Percentiles rank a stretch among this genome's conserved stretches.
Evolutionary conservation across 257 asterid species (phyloP).

Genomic region (Oldenlandia corymbosa): DNA sequence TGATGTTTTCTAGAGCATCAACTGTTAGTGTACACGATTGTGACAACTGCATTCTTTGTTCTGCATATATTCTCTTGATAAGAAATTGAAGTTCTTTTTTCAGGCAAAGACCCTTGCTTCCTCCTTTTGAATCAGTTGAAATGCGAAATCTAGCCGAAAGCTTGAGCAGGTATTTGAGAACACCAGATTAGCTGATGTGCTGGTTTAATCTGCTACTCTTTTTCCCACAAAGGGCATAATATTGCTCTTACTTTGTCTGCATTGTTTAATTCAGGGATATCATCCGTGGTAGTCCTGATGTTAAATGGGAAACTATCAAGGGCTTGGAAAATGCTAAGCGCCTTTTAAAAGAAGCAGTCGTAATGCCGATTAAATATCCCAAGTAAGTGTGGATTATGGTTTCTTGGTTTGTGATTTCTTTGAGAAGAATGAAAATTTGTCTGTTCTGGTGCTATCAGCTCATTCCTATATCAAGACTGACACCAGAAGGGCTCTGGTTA

Average conservation of each 20-base stretch:
- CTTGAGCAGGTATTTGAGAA: constrained; percentile 66
- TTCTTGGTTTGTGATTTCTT: constrained; percentile 11
- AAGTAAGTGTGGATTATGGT: constrained; percentile 39
- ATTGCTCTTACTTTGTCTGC: constrained; percentile 16
- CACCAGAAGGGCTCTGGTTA: not conserved
- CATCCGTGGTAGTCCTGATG: constrained; percentile 94
- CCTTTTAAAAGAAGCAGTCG: constrained; percentile 96
- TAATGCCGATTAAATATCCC: constrained; percentile 99
- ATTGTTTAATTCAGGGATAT: constrained; percentile 64
- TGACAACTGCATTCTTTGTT: constrained; percentile 19
- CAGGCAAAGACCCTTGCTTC: constrained; percentile 84
- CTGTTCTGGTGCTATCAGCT: not conserved
- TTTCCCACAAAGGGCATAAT: not conserved
- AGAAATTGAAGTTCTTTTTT: constrained; percentile 26
- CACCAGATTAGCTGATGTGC: not conserved
- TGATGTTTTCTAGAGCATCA: not conserved
- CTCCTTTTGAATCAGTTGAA: constrained; percentile 93
- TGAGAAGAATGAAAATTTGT: not conserved
- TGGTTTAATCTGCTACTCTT: not conserved
- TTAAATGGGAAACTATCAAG: constrained; percentile 84
- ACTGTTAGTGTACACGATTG: constrained; percentile 7
- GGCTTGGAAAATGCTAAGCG: constrained; percentile 92
- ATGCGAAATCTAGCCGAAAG: constrained; percentile 87
- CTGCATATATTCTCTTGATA: too few relatives aligned
- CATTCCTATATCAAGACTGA: not conserved